Base-by-base conservation (phyloP, 2,329 filamentous ascomycete species). In the Pseudopyricularia javanii region DNA sequence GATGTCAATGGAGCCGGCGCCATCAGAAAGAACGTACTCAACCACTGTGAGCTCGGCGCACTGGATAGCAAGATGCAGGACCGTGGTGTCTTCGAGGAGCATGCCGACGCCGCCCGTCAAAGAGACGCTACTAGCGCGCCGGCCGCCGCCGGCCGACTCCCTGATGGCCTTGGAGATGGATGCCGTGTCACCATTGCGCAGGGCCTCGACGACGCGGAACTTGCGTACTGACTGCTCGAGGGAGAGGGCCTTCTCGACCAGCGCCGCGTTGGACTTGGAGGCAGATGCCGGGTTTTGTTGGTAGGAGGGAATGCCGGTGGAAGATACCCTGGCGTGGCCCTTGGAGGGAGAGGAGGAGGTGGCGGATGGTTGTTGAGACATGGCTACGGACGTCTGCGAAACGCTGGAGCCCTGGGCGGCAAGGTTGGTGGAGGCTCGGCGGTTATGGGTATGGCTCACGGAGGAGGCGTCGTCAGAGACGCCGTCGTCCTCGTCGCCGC, bases 171-270 rank as follows among this genome's bases (percentile, higher is more conserved):
- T 91, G 30, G 88, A 88, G 61, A 98, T 96, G 35, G 87, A 88
- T 14, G 84, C 85, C 1, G 89, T 95, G 66, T 98, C 91, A 52
- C 93, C 93, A 65, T 81, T 93, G 58, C 91, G 82, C 58, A 98
- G 74, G 43, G 91, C 86, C 70, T 97, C 93, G 64, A 97, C 95
- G 48, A 96, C 82, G 59, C 91, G 84, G 68, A 98, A 98, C 59
- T 95, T 91, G 64, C 86, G 83, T 52, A 98, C 89, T 0, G 91
- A 96, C 68, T 95, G 90, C 65, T 98, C 91, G 54, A 98, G 86
- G 24, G 81, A 83, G 34, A 64, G 68, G 26, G 66, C 69, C 62
- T 74, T 78, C 50, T 74, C 72, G 40, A 61, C 56, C 24, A 59
- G 56, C 22, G 59, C 59, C 55, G 63, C 60, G 57, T 62, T 56